Base-by-base conservation (phyloP, 352 stramenopile genomes). In the Pythium graminicola region DNA sequence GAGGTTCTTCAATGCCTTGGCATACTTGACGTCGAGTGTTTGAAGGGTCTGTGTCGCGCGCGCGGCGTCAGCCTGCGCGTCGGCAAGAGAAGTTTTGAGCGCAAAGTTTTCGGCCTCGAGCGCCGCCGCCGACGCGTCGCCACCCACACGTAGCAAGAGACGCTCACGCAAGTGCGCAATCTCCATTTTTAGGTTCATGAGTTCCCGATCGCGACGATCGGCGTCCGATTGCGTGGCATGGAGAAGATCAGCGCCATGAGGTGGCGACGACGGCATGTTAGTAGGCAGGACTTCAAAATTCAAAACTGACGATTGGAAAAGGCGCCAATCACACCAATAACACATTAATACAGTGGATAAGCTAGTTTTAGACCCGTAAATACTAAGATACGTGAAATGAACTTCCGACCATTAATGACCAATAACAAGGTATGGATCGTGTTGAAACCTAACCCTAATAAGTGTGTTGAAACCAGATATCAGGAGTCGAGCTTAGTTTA, bases 171-270 rank as follows among this genome's bases (percentile, higher is more conserved):
- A 52, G 52, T 91, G 78, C 38, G 82, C 71, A 32, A 83, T 64
- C 68, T 93, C 80, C 55, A 93, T 89, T 65, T 93, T 93, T 38
- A 90, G 70, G 68, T 89, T 84, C 76, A 93, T 86, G 24, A 81
- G 39, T 54, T 90, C 73, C 40, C 82, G 76, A 50, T 86, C 82
- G 40, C 60, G 63, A 24, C 62, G 64, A 50, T 82, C 73, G 22
- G 74, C 64, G 50, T 76, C 68, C 46, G 71, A 63, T 39, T 75
- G 66, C 62, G 76, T 57, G 35, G 72, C 72, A 44, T 73, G 58
- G 53, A 89, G 65, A 19, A 61, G 48, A 24, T 53, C 51, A 36
- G 32, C 26, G 17, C 16, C n/a, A 20, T 19, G 9, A 20, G 28
- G 27, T 17, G n/a, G 20, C 24, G 23, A 41, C 19, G 45, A 43